Base-by-base conservation (phyloP, 2,329 filamentous ascomycete genomes). In the Pseudogymnoascus sp. region DNA sequence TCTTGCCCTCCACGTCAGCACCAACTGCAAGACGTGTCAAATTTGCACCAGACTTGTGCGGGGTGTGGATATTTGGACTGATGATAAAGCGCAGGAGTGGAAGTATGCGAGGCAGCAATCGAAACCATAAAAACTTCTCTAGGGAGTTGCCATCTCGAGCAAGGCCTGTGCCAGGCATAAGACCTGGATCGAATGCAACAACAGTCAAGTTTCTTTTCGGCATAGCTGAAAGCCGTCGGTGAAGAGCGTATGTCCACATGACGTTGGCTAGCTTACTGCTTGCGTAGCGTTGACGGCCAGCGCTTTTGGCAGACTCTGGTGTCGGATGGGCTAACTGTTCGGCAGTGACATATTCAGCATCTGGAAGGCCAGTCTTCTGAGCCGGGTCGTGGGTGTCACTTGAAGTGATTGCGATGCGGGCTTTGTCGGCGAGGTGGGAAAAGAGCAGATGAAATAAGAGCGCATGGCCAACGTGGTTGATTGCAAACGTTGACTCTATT, bases 391-490 rank as follows among this genome's bases (percentile, higher is more conserved):
- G 81, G 0, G 76, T 77, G 18, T 77, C 77, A 66, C 76, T 79
- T 2, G 77, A 69, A 0, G 76, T 77, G 40, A 82, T 63, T 16
- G 82, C 71, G 49, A 84, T 74, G 0, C 79, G 75, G 2, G 77
- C 77, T 4, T 75, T 69, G 0, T 68, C 59, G 2, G 75, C 75
- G 5, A 80, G 70, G 46, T 72, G 60, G 0, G 78, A 75, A 3
- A 70, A 70, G 2, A 84, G 73, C 3, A 82, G 75, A 62, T 78
- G 77, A 68, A 80, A 79, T 0, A 84, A 75, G 1, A 82, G 70
- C 12, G 79, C 77, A 66, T 84, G 79, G 4, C 80, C 80, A 43
- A 82, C 74, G 65, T 83, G 79, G 63, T 76, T 79, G 65, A 81
- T 73, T 3, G 73, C 79, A 66, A 84, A 84, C 5, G 77, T 79